These are phyloP conservation scores for Prunus kanzakura DNA, from an alignment of 306 rosid genomes.

Conservation along the genomic window DNA sequence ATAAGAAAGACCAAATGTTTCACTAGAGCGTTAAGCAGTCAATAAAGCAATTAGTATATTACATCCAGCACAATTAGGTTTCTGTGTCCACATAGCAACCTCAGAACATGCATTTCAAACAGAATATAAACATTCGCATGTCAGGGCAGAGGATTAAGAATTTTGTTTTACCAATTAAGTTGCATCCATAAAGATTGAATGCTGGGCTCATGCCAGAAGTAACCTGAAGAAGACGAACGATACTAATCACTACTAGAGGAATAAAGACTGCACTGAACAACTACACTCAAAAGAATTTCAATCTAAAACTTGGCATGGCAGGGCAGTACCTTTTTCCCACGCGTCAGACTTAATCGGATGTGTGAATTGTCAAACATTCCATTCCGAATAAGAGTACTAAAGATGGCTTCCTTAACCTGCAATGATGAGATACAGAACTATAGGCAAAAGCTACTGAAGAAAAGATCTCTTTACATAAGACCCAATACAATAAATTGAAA, in stretches of 20 bases:
- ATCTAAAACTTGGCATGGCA: not conserved
- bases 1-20: conserved; percentile 1
- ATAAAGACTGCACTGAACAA: not conserved
- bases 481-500: conserved; percentile 7
- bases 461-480: conserved; percentile 7
- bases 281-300: not conserved
- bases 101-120: not conserved
- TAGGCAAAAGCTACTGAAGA: not conserved
- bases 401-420: conserved; percentile 83
- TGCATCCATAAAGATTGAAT: conserved; percentile 82
- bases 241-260: not conserved
- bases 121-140: not conserved
- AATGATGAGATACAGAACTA: conserved; percentile 1
- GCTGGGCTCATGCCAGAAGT: conserved; percentile 90
- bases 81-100: not conserved
- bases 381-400: conserved; percentile 67
- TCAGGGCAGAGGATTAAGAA: conserved; percentile 10
- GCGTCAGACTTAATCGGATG: conserved; percentile 73
- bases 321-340: conserved; percentile 68
- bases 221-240: conserved; percentile 46
- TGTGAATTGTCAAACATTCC: conserved; percentile 84
- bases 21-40: not conserved
- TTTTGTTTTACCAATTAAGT: conserved; percentile 60
- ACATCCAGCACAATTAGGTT: not conserved
- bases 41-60: not conserved